Base-by-base conservation (phyloP, 2,329 filamentous ascomycete genomes). In the Talaromyces funiculosus region DNA sequence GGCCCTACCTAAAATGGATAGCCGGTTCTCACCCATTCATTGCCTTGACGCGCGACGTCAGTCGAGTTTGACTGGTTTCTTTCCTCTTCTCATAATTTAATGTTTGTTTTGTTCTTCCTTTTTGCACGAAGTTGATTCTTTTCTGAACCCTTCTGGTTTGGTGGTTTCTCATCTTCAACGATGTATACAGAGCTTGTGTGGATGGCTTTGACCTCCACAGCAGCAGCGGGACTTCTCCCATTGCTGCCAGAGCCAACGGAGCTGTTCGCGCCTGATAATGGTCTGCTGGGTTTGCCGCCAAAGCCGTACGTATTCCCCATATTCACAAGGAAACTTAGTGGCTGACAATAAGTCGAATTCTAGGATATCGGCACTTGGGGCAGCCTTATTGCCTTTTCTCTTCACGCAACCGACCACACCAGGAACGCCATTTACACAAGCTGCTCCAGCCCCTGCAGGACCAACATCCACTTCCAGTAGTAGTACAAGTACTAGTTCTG, bases 181-280 rank as follows among this genome's bases (percentile, higher is more conserved):
- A 61, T 61, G 60, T 53, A 61, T 49, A 61, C 51, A 61, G 47
- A 58, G 33, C 56, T 57, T 51, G 49, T 53, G 35, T 61, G 60
- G 60, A 53, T 61, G 55, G 60, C 49, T n/a, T 38, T 61, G 18
- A 55, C 55, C 55, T 58, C 55, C 40, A 47, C 55, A 33, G 60
- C 60, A 57, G 60, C 31, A 37, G 60, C 60, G 35, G 43, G 24
- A 24, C 31, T 61, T 9, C n/a, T 55, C 45, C 53, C 59, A 24
- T 43, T 61, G 33, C 38, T 61, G 47, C 55, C 60, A 53, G 60
- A 57, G 45, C 60, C 60, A 43, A 58, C 54, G 51, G 38, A 57
- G 31, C 33, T 57, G 22, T 58, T 61, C 40, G 55, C 55, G 5
- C 26, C 54, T 58, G 60, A 58, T 37, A 53, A 49, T 16, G 55